Percentiles rank a stretch among this genome's conserved stretches.
phyloP scores from a whole-genome alignment of 768 basidiomycete genomes.

The Mycena pura region DNA sequence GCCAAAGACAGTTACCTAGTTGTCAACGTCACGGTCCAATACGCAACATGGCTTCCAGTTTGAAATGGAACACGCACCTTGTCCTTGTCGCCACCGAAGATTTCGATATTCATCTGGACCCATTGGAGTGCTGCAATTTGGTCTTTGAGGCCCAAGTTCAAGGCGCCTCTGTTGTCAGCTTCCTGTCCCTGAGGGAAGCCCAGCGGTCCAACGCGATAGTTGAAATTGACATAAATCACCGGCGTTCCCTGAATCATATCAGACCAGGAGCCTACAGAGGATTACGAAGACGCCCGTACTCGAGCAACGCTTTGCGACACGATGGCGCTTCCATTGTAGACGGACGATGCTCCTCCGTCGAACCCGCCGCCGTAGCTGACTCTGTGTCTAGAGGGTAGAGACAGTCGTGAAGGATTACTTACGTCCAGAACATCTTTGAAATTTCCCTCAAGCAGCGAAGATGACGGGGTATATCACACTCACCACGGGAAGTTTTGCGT shows the following conservation, averaged over 20 bases:
- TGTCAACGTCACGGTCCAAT: not conserved
- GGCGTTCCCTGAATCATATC: slow-evolving; percentile 38
- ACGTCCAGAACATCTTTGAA: slow-evolving; percentile 19
- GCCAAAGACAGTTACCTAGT: slow-evolving; percentile 52
- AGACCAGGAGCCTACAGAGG: not conserved
- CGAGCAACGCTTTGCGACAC: slow-evolving; percentile 34
- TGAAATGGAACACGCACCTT: slow-evolving; percentile 35
- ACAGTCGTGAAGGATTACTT: too few species aligned
- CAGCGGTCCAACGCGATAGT: slow-evolving; percentile 56
- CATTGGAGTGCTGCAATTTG: slow-evolving; percentile 48
- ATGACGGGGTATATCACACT: slow-evolving; percentile 25
- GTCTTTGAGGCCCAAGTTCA: slow-evolving; percentile 51
- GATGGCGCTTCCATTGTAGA: slow-evolving; percentile 35
- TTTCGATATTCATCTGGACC: slow-evolving; percentile 61
- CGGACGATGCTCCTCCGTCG: slow-evolving; percentile 22
- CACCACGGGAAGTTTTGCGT: slow-evolving; percentile 47
- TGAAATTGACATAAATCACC: slow-evolving; percentile 53
- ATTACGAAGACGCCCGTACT: slow-evolving; percentile 18
- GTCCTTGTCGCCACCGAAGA: slow-evolving; percentile 64
- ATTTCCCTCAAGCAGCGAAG: too few species aligned
- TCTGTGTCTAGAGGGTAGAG: not conserved
- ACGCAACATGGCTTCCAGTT: not conserved
- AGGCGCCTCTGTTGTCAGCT: slow-evolving; percentile 38
- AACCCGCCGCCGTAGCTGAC: slow-evolving; percentile 34
- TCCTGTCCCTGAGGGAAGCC: slow-evolving; percentile 52